A percentile compares a stretch with the other conserved stretches of the same genome.
These are phyloP conservation scores for Lactifluus piperatus DNA, from an alignment of 768 basidiomycete species.

Conservation along the genomic window DNA sequence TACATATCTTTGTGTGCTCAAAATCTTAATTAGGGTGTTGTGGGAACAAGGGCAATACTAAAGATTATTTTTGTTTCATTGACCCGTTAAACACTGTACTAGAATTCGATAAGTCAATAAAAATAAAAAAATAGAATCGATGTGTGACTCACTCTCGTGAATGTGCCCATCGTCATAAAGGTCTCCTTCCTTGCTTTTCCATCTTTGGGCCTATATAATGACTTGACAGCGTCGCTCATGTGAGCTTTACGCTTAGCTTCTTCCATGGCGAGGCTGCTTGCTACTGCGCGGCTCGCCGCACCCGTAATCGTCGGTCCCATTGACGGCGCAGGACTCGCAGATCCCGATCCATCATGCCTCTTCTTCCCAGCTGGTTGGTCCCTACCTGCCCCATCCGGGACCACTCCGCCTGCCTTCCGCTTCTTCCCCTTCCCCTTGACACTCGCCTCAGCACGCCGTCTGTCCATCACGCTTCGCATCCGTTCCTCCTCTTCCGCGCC, in stretches of 20 bases:
- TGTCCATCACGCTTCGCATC: conserved; percentile 49
- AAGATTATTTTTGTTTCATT: no score
- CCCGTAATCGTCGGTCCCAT: conserved; percentile 47
- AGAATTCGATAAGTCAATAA: no score
- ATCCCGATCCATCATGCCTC: not conserved
- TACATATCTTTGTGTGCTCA: no score
- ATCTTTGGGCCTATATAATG: conserved; percentile 58
- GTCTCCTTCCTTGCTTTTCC: conserved; percentile 63
- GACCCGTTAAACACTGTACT: no score
- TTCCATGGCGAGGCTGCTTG: conserved; percentile 64
- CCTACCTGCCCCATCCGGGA: conserved; percentile 27
- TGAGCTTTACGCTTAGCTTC: conserved; percentile 74
- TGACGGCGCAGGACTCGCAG: conserved; percentile 29
- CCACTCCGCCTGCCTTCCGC: conserved; percentile 38
- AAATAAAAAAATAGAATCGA: no score
- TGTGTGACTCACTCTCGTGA: conserved; percentile 66
- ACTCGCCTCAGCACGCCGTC: conserved; percentile 47
- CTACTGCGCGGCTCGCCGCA: conserved; percentile 52
- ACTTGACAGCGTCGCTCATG: conserved; percentile 84
- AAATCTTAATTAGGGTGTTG: no score
- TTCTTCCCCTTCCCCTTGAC: conserved; percentile 49
- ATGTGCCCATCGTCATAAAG: conserved; percentile 88
- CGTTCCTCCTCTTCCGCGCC: conserved; percentile 52
- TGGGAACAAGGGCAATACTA: no score
- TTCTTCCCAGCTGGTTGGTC: conserved; percentile 27